A percentile compares a stretch with the other conserved stretches of the same genome.
Conservation (phyloP, 2,329 filamentous ascomycete species). For the Claviceps sp. region DNA sequence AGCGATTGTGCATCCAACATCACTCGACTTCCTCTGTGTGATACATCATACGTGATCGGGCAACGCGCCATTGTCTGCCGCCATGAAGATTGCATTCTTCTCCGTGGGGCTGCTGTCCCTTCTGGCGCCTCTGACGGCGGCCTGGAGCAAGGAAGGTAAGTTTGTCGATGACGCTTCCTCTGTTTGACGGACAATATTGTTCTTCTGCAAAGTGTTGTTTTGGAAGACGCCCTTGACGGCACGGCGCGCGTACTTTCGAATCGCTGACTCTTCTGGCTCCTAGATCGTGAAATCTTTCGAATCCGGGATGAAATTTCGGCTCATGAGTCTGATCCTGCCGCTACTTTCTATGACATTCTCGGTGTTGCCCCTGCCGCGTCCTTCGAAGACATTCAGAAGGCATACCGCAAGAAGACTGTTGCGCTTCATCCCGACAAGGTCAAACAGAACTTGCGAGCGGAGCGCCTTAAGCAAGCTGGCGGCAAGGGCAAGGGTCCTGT, state of each 20-base stretch:
- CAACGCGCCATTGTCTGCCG: constrained; percentile 2
- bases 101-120: constrained; percentile 57
- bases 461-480: constrained; percentile 42
- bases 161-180: constrained; percentile 20
- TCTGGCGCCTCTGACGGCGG: constrained; percentile 52
- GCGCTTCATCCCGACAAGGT: constrained; percentile 92
- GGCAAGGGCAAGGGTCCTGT: constrained; percentile 41
- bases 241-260: background rate
- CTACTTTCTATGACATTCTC: constrained; percentile 92
- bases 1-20: constrained; percentile 3
- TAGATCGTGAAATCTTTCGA: constrained; percentile 96
- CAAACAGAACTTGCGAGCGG: constrained; percentile 65
- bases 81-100: constrained; percentile 58
- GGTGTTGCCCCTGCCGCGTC: constrained; percentile 60
- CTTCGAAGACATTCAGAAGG: constrained; percentile 83
- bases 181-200: background rate
- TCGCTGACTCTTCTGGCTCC: background rate
- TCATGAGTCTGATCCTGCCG: constrained; percentile 61
- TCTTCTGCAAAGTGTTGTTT: too few species aligned
- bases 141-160: constrained; percentile 72
- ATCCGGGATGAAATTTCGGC: constrained; percentile 74
- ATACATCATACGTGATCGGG: background rate
- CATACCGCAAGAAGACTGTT: constrained; percentile 78
- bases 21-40: background rate
- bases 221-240: too few species aligned